These are phyloP conservation scores for Escallonia herrerae DNA, from an alignment of 129 eudicot genomes.

Conservation along the genomic window DNA sequence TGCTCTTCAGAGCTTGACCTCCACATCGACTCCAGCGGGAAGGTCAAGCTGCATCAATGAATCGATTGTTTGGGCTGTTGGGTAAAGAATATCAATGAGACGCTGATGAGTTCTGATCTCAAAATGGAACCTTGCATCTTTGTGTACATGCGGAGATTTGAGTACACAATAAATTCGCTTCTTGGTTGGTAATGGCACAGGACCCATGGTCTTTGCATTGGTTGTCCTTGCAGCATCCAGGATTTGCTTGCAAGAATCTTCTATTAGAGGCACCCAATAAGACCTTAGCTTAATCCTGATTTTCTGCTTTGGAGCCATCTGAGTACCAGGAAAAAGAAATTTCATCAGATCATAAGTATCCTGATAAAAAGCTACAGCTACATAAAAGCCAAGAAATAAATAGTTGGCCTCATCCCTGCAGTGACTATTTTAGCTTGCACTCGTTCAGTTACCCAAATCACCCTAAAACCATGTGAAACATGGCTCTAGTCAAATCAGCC, in stretches of 20 bases:
- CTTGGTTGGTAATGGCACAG: constrained; percentile 83
- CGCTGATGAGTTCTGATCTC: constrained; percentile 96
- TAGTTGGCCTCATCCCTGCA: too few relatives aligned
- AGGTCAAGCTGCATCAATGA: constrained; percentile 90
- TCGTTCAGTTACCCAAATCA: too few relatives aligned
- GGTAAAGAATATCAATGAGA: constrained; percentile 79
- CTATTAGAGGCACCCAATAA: constrained; percentile 79
- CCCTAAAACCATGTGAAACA: not conserved
- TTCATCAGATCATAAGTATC: not conserved
- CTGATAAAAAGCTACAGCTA: not conserved
- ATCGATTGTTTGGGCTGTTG: constrained; percentile 91
- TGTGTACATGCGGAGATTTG: constrained; percentile 95
- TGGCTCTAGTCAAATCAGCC: not conserved
- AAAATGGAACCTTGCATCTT: constrained; percentile 89
- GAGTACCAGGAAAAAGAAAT: constrained; percentile 8
- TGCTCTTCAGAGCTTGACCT: constrained; percentile 67
- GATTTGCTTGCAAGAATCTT: constrained; percentile 92
- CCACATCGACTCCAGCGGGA: constrained; percentile 93
- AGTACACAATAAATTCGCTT: constrained; percentile 75
- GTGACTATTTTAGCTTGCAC: not conserved
- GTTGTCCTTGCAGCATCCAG: constrained; percentile 87
- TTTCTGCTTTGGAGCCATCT: constrained; percentile 77
- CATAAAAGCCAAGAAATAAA: too few relatives aligned
- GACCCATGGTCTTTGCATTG: constrained; percentile 86
- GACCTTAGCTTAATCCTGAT: constrained; percentile 79